These are phyloP conservation scores for Diaporthe destruens DNA, from an alignment of 2,329 filamentous ascomycete species.

Conservation along the genomic window DNA sequence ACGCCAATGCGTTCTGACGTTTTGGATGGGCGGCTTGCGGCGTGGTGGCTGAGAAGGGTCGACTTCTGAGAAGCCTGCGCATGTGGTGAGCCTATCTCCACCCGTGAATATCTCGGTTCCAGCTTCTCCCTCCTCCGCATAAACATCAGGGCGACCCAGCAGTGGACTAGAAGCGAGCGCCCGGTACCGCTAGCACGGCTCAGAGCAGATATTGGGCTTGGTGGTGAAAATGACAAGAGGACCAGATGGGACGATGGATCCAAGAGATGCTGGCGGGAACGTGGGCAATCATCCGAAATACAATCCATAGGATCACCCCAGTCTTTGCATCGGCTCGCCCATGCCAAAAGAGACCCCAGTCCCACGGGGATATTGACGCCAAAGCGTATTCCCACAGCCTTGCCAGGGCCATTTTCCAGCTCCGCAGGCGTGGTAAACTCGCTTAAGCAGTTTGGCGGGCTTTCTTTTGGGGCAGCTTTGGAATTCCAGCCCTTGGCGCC, in stretches of 20 bases:
- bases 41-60: slow-evolving; percentile 3
- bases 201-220: slow-evolving; percentile 18
- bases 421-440: slow-evolving; percentile 10
- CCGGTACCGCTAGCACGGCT: slow-evolving; percentile 28
- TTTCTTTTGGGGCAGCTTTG: background rate
- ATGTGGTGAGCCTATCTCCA: slow-evolving; percentile 17
- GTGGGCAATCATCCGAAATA: slow-evolving; percentile 27
- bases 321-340: slow-evolving; percentile 1
- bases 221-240: slow-evolving; percentile 22
- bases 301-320: background rate
- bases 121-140: slow-evolving; percentile 21
- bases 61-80: slow-evolving; percentile 4
- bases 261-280: slow-evolving; percentile 24
- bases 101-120: slow-evolving; percentile 10
- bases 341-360: slow-evolving; percentile 13
- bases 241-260: slow-evolving; percentile 28
- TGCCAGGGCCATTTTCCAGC: slow-evolving; percentile 4
- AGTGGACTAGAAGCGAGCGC: slow-evolving; percentile 8
- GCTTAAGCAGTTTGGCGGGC: slow-evolving; percentile 14
- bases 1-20: background rate
- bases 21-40: background rate
- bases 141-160: background rate
- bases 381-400: background rate
- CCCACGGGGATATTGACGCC: slow-evolving; percentile 32
- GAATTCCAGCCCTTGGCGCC: slow-evolving; percentile 23